A percentile compares a stretch with the other conserved stretches of the same genome.
Conservation (phyloP, 139 green algal species). For the Chlorella ohadii region DNA sequence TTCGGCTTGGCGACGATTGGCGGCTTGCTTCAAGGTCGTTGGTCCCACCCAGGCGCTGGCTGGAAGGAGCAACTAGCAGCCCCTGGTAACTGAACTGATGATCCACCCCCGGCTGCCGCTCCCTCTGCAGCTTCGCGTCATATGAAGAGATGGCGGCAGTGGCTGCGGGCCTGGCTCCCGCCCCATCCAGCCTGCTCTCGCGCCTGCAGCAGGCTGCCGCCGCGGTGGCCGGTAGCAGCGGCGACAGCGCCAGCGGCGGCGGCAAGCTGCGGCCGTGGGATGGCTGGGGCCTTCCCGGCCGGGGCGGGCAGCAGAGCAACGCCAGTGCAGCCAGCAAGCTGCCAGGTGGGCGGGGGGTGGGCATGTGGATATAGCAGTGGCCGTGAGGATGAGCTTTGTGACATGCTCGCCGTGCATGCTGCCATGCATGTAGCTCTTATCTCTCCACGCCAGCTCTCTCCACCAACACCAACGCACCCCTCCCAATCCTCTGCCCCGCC, state of each 20-base stretch:
- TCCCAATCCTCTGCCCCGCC: slow-evolving; percentile 3
- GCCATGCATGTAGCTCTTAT: background rate
- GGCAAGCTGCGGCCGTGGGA: slow-evolving; percentile 10
- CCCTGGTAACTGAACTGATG: too few species aligned
- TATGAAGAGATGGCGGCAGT: background rate
- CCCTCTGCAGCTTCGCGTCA: background rate
- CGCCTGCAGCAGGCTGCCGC: too few species aligned
- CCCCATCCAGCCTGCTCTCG: background rate
- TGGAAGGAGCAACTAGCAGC: too few species aligned
- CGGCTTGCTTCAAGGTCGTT: too few species aligned
- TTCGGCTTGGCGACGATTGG: too few species aligned
- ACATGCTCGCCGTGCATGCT: background rate
- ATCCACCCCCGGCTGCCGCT: background rate
- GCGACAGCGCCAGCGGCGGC: background rate
- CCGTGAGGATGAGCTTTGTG: too few species aligned
- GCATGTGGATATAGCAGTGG: too few species aligned
- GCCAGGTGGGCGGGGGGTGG: background rate
- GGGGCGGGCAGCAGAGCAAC: background rate
- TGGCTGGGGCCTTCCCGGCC: slow-evolving; percentile 9
- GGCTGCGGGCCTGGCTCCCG: background rate
- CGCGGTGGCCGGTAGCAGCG: background rate
- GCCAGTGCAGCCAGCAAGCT: background rate
- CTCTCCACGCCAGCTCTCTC: too few species aligned
- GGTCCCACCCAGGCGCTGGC: too few species aligned
- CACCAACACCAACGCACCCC: too few species aligned